These are phyloP conservation scores for Chaetomiaceae sp. DNA, from an alignment of 2,329 filamentous ascomycete species.

Conservation along the genomic window DNA sequence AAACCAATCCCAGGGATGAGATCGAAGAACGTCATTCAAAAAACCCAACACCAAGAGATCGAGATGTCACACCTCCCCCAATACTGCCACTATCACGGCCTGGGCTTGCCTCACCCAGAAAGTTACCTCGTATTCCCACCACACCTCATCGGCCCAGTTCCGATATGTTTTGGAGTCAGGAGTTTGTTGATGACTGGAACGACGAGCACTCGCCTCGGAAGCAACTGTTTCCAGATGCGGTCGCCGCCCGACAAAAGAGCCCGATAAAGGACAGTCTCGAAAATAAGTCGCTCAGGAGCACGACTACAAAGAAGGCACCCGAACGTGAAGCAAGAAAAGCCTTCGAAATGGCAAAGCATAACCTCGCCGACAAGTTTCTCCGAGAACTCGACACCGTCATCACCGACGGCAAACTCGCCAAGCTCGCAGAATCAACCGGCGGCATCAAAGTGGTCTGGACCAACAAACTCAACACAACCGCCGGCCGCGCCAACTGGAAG, in stretches of 20 bases:
- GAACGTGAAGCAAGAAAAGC: constrained; percentile 45
- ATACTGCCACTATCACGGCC: constrained; percentile 22
- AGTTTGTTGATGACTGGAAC: constrained; percentile 59
- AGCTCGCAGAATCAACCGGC: constrained; percentile 59
- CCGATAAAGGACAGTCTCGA: constrained; percentile 27
- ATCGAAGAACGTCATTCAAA: neutral
- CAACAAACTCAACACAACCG: constrained; percentile 74
- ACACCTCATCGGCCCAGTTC: constrained; percentile 51
- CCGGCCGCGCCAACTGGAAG: constrained; percentile 70
- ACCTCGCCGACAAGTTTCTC: constrained; percentile 61
- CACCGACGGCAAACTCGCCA: constrained; percentile 54
- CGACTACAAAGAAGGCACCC: neutral
- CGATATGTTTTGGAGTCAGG: constrained; percentile 58
- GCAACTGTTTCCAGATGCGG: constrained; percentile 27
- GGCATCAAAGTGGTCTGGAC: constrained; percentile 70
- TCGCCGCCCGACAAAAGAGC: constrained; percentile 10
- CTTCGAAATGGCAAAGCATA: constrained; percentile 60
- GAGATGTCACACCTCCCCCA: constrained; percentile 8
- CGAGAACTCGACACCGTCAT: constrained; percentile 63
- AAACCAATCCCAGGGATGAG: constrained; percentile 4
- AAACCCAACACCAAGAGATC: neutral
- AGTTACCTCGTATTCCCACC: constrained; percentile 43
- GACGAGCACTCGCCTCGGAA: constrained; percentile 47
- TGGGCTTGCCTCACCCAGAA: constrained; percentile 34
- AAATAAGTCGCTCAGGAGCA: neutral